Conservation (phyloP, 2,329 filamentous ascomycete genomes). For the Aspergillus uvarum region DNA sequence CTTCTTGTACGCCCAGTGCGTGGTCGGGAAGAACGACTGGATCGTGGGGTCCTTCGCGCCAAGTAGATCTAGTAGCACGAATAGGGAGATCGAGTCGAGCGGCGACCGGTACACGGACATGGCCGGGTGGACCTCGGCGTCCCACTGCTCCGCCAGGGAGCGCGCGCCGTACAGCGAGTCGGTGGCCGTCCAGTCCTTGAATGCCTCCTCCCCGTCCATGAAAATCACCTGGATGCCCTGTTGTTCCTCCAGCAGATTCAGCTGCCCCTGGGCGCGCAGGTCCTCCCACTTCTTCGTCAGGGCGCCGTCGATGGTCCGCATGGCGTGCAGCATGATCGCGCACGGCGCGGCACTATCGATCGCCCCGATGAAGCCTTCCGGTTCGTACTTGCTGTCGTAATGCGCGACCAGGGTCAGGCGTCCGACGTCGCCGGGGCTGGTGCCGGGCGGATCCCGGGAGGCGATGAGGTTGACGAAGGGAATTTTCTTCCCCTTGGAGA, state of each 20-base stretch:
- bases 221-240: constrained; percentile 86
- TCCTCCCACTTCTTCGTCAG: constrained; percentile 78
- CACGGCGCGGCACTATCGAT: constrained; percentile 93
- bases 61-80: constrained; percentile 87
- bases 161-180: constrained; percentile 89
- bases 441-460: constrained; percentile 83
- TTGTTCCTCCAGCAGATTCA: constrained; percentile 64
- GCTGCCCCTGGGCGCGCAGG: constrained; percentile 62
- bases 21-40: constrained; percentile 83
- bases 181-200: constrained; percentile 70
- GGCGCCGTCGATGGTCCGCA: constrained; percentile 74
- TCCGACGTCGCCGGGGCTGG: constrained; percentile 69
- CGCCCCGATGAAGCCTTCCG: constrained; percentile 86
- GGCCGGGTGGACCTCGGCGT: constrained; percentile 65
- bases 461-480: constrained; percentile 88
- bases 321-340: constrained; percentile 86
- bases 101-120: constrained; percentile 73
- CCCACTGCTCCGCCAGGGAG: constrained; percentile 80
- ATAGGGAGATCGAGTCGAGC: constrained; percentile 78
- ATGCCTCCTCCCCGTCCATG: constrained; percentile 93
- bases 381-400: constrained; percentile 81
- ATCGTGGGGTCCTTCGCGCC: constrained; percentile 68
- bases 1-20: constrained; percentile 86
- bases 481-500: constrained; percentile 66
- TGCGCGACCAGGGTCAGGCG: constrained; percentile 87